A percentile compares a stretch with the other conserved stretches of the same genome.
phyloP scores from a whole-genome alignment of 225 moss, liverwort and hornwort species.

The Antitrichia curtipendula region DNA sequence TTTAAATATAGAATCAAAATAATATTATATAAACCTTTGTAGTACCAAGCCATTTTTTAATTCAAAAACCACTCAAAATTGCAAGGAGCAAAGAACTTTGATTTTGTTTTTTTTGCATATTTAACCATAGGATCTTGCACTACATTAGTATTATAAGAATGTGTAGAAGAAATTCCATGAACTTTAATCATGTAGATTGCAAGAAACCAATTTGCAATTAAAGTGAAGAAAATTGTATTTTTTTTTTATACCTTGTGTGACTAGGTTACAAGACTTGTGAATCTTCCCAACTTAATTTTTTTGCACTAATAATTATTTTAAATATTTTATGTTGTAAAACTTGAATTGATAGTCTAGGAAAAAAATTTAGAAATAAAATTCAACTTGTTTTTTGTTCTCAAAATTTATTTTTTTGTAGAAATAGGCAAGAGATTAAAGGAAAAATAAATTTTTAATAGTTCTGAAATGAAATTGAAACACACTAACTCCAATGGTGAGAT shows the following conservation, averaged over 20 bases:
- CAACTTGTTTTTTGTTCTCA: not conserved
- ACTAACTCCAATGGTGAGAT: rapidly evolving
- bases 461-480: not conserved
- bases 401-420: not conserved
- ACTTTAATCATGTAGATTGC: not conserved
- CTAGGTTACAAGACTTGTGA: not conserved
- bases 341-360: not conserved
- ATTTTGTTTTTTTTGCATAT: too few relatives aligned
- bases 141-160: not conserved
- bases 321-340: not conserved
- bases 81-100: too few relatives aligned
- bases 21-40: too few relatives aligned
- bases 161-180: not conserved
- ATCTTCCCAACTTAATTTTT: not conserved
- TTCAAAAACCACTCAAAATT: too few relatives aligned
- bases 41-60: too few relatives aligned
- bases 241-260: not conserved
- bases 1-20: too few relatives aligned
- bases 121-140: too few relatives aligned
- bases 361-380: not conserved
- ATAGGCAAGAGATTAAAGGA: not conserved
- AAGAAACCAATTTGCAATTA: not conserved
- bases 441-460: not conserved
- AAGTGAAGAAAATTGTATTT: not conserved
- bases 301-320: not conserved